A percentile compares a stretch with the other conserved stretches of the same genome.
phyloP scores from a whole-genome alignment of 352 stramenopile genomes.

The Phytopythium cucurbitacearum region DNA sequence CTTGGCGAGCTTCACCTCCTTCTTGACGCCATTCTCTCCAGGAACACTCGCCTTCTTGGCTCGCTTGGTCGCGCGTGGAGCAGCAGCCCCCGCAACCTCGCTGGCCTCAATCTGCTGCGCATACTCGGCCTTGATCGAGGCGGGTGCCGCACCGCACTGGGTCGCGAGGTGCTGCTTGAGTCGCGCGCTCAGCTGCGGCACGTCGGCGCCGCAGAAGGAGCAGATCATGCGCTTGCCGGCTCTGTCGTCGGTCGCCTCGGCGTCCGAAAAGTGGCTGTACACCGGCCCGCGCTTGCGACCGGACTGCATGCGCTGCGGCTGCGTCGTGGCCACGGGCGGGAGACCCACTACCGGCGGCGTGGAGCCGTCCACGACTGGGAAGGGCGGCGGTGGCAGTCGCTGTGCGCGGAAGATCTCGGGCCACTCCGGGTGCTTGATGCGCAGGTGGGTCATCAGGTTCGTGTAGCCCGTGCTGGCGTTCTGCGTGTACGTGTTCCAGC shows the following conservation, averaged over 20 bases:
- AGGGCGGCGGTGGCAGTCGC: conserved; percentile 1
- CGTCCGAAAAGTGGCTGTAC: conserved; percentile 30
- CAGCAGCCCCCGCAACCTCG: not conserved
- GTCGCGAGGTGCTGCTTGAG: conserved; percentile 22
- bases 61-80: not conserved
- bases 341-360: conserved; percentile 19
- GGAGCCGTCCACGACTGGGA: conserved; percentile 7
- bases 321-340: conserved; percentile 1
- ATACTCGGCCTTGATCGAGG: conserved; percentile 15
- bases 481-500: conserved; percentile 26
- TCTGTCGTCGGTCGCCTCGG: conserved; percentile 3
- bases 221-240: conserved; percentile 28
- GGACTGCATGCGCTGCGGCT: conserved; percentile 6
- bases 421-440: conserved; percentile 30
- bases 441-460: conserved; percentile 34
- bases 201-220: conserved; percentile 19
- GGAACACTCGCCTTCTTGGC: conserved; percentile 1
- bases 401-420: conserved; percentile 15
- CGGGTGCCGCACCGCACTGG: conserved; percentile 14
- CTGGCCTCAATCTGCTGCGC: not conserved
- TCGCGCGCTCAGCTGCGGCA: conserved; percentile 22
- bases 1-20: not conserved
- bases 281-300: conserved; percentile 31
- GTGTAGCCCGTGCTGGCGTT: conserved; percentile 29
- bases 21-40: not conserved